Evolutionary conservation across 2,329 filamentous ascomycete species (phyloP), one percentile per base, ranked within the genome.

Genomic region (Chaetomiaceae sp.): DNA sequence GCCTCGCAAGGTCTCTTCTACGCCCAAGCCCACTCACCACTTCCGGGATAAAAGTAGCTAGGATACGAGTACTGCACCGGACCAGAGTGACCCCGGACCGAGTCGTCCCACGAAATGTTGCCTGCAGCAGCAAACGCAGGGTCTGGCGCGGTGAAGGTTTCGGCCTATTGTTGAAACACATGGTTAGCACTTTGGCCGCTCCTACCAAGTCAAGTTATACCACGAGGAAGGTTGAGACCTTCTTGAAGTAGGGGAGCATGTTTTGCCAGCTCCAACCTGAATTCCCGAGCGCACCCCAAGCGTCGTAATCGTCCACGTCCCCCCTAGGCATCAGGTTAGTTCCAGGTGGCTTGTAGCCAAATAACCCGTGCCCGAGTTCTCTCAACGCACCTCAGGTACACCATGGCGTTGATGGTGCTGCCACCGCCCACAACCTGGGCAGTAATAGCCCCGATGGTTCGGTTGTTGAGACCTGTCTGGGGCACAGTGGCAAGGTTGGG

Each of bases 191-290:
- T 29, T 14, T n/a, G 18, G 9, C 6, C 10, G 5, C 10, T n/a
- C 8, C n/a, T 30, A 20, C 3, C 11, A n/a, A n/a, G n/a, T 11
- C 16, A 8, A 4, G n/a, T 9, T 7, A 10, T 47, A 9, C 14
- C 10, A 1, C 6, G 4, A 11, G n/a, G 14, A 4, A 11, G n/a
- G 10, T 13, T 5, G 6, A 11, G 23, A 70, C 71, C 62, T 75
- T 75, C 27, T 67, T 69, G 57, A 76, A 71, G 56, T 75, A 77
- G 0, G 70, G 72, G 1, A 72, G 63, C 33, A 77, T 62, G 16
- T 59, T 62, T 7, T 71, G 58, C 64, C 67, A 72, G 38, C 64
- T 62, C 66, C 67, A 69, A 4, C 64, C 65, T 5, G 60, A 44
- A 21, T 66, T 66, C 1, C 66, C 68, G 8, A 70, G 61, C 3